phyloP scores from a whole-genome alignment of 768 basidiomycete species.

The Auricularia sp. region DNA sequence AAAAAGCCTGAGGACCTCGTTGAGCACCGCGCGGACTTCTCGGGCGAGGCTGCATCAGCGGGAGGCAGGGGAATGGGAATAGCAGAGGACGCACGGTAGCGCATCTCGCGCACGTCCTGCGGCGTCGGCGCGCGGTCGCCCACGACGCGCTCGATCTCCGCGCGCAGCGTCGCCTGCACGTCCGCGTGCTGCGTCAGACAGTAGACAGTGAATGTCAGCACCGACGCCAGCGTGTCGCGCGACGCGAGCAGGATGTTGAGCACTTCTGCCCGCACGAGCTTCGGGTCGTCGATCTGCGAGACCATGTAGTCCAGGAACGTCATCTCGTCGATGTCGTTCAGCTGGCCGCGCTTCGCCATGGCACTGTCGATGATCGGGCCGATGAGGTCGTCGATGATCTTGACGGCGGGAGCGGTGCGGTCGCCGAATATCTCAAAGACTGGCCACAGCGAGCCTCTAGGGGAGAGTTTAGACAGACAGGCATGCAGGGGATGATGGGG shows the following conservation, averaged over 20 bases:
- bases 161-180: conserved; percentile 9
- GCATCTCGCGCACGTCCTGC: conserved; percentile 17
- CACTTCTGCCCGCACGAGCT: conserved; percentile 26
- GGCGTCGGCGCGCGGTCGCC: conserved; percentile 12
- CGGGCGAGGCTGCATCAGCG: background rate
- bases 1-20: conserved; percentile 28
- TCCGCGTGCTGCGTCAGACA: conserved; percentile 19
- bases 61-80: background rate
- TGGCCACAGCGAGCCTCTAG: conserved; percentile 16
- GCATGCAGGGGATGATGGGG: background rate
- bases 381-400: conserved; percentile 12
- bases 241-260: conserved; percentile 31
- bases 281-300: background rate
- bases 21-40: conserved; percentile 18
- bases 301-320: conserved; percentile 16
- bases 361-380: conserved; percentile 14
- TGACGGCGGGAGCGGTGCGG: conserved; percentile 9
- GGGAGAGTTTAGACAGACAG: background rate
- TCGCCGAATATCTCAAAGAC: conserved; percentile 16
- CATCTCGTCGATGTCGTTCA: conserved; percentile 5
- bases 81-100: conserved; percentile 17
- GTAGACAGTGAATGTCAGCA: conserved; percentile 23
- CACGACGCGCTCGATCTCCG: conserved; percentile 15
- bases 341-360: background rate
- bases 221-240: conserved; percentile 26